These are phyloP conservation scores for Coelastrella sp. DNA, from an alignment of 139 green algal species.

Conservation along the genomic window DNA sequence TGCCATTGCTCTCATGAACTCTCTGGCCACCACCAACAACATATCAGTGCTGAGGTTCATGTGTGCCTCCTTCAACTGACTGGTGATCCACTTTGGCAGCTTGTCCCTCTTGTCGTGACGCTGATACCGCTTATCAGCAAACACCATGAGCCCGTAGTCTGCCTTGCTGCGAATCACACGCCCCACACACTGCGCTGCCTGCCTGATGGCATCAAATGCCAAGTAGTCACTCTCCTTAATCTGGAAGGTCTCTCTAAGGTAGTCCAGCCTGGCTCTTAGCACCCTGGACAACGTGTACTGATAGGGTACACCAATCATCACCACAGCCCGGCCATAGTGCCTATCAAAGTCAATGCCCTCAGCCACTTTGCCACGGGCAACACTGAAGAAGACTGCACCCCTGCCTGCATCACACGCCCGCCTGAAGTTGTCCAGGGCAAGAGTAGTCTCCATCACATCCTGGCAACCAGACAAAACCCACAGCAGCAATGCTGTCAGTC, in stretches of 20 bases:
- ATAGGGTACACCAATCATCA: conserved; percentile 99
- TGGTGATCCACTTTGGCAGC: conserved; percentile 94
- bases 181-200: conserved; percentile 98
- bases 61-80: conserved; percentile 91
- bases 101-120: conserved; percentile 98
- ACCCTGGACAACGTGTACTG: conserved; percentile 93
- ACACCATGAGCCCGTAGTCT: conserved; percentile 71
- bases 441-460: conserved; percentile 98
- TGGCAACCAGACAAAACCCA: conserved; percentile 47
- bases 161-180: conserved; percentile 98
- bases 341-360: conserved; percentile 99
- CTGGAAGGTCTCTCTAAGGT: conserved; percentile 90
- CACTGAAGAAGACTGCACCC: conserved; percentile 95
- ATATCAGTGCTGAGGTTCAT: conserved; percentile 97
- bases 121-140: conserved; percentile 83
- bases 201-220: conserved; percentile 95
- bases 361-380: conserved; percentile 91
- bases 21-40: conserved; percentile 88
- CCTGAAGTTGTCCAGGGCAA: conserved; percentile 98
- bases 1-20: conserved; percentile 96
- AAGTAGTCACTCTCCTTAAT: conserved; percentile 96
- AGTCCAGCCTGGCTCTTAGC: conserved; percentile 92
- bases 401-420: conserved; percentile 96
- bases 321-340: conserved; percentile 84
- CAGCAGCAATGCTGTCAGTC: background rate